phyloP scores from a whole-genome alignment of 257 asterid species.

The Capsicum baccatum region DNA sequence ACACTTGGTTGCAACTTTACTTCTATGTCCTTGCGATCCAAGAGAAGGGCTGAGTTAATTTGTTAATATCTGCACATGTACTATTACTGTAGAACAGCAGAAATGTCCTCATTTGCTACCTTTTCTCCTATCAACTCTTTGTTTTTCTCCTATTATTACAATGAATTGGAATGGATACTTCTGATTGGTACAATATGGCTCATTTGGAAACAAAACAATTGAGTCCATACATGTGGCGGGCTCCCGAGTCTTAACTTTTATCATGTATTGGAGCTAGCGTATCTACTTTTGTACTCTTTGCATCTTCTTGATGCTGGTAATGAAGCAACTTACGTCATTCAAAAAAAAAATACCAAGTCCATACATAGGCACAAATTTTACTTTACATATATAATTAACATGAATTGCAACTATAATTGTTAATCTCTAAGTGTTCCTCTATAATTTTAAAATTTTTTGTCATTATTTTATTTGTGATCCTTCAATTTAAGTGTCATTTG shows the following conservation, averaged over 20 bases:
- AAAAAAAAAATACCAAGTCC: neutral
- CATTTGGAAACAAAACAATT: neutral
- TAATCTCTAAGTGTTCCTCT: neutral
- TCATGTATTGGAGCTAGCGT: too few species aligned
- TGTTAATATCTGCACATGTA: neutral
- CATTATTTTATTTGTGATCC: neutral
- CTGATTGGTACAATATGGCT: neutral
- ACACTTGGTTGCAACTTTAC: neutral
- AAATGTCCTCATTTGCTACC: neutral
- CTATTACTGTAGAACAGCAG: neutral
- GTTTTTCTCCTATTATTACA: neutral
- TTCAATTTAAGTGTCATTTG: neutral
- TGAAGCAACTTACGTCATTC: neutral
- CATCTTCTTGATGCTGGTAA: too few species aligned
- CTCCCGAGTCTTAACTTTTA: too few species aligned
- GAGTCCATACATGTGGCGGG: neutral
- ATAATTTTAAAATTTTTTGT: neutral
- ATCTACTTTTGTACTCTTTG: too few species aligned
- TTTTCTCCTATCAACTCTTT: too few species aligned
- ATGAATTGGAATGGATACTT: neutral
- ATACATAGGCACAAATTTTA: neutral
- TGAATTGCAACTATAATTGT: neutral
- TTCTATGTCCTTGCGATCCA: neutral
- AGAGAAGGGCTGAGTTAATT: neutral
- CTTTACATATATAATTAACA: constrained; percentile 7